These are phyloP conservation scores for Hygrophoropsis aurantiaca DNA, from an alignment of 768 basidiomycete genomes.

Conservation along the genomic window DNA sequence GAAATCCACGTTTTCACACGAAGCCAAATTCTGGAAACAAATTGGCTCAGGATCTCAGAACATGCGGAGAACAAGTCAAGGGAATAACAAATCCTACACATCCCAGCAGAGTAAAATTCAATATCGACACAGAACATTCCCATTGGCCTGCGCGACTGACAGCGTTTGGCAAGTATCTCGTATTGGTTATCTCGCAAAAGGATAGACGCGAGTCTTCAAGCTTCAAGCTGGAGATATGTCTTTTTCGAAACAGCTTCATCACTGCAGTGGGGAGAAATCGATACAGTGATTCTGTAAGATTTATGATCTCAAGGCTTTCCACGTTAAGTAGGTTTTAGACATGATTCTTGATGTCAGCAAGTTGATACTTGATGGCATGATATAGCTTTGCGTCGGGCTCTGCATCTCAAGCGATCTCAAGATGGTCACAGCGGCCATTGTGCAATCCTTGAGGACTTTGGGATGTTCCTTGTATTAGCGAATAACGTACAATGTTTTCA, in stretches of 20 bases:
- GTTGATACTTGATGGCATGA: slow-evolving; percentile 11
- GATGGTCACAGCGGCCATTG: slow-evolving; percentile 93
- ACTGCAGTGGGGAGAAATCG: too few relatives aligned
- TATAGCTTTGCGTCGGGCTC: slow-evolving; percentile 85
- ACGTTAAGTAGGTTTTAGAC: slow-evolving; percentile 93
- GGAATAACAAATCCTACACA: slow-evolving; percentile 56
- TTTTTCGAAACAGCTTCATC: not conserved
- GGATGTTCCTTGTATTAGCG: slow-evolving; percentile 92
- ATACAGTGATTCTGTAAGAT: slow-evolving; percentile 76
- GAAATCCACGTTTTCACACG: too few relatives aligned
- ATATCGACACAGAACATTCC: slow-evolving; percentile 91
- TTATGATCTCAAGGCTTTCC: slow-evolving; percentile 97
- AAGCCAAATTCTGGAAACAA: too few relatives aligned
- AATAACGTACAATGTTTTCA: slow-evolving; percentile 61
- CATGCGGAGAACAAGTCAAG: too few relatives aligned
- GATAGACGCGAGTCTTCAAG: slow-evolving; percentile 86
- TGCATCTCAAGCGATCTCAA: slow-evolving; percentile 96
- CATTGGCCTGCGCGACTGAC: slow-evolving; percentile 77
- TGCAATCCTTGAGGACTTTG: slow-evolving; percentile 94
- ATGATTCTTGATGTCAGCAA: slow-evolving; percentile 77
- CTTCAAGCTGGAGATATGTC: slow-evolving; percentile 38
- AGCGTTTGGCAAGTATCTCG: slow-evolving; percentile 73
- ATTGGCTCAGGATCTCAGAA: too few relatives aligned
- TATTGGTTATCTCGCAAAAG: slow-evolving; percentile 77
- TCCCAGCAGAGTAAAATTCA: slow-evolving; percentile 90